Evolutionary conservation across 805 yeast species (phyloP).

Genomic region (Starmera quercuum): DNA sequence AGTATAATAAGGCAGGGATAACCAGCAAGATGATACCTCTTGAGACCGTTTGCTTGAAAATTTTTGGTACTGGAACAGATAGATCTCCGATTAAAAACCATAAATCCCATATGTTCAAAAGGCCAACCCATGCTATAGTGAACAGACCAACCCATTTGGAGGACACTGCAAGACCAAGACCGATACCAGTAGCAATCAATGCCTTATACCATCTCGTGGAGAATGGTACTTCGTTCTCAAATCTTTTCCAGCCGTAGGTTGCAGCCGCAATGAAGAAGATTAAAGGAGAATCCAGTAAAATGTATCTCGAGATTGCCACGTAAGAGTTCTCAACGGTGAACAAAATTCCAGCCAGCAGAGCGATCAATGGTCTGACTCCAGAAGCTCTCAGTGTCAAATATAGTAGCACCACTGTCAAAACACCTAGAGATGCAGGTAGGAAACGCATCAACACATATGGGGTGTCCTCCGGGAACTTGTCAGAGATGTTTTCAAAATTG

Average conservation of each 20-base stretch:
- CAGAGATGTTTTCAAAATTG: constrained; percentile 59
- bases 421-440: constrained; percentile 61
- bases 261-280: constrained; percentile 71
- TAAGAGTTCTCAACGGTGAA: constrained; percentile 60
- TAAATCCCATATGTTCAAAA: constrained; percentile 48
- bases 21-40: constrained; percentile 51
- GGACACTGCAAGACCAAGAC: constrained; percentile 65
- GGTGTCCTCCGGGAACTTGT: constrained; percentile 41
- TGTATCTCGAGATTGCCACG: constrained; percentile 68
- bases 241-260: constrained; percentile 55
- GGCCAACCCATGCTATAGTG: constrained; percentile 74
- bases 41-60: constrained; percentile 38
- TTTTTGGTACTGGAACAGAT: constrained; percentile 33
- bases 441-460: constrained; percentile 69
- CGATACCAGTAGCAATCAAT: constrained; percentile 56
- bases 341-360: constrained; percentile 47
- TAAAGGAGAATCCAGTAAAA: constrained; percentile 69
- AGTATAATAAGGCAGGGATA: constrained; percentile 49
- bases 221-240: constrained; percentile 60
- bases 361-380: constrained; percentile 60
- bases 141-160: constrained; percentile 84
- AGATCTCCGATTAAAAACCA: constrained; percentile 75
- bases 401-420: constrained; percentile 55
- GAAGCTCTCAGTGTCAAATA: constrained; percentile 66
- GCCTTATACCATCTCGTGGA: constrained; percentile 48